Evolutionary conservation across 1,284 basidiomycete genomes (phyloP), one percentile per base, ranked within the genome.

Genomic region (Heterobasidion parviporum): DNA sequence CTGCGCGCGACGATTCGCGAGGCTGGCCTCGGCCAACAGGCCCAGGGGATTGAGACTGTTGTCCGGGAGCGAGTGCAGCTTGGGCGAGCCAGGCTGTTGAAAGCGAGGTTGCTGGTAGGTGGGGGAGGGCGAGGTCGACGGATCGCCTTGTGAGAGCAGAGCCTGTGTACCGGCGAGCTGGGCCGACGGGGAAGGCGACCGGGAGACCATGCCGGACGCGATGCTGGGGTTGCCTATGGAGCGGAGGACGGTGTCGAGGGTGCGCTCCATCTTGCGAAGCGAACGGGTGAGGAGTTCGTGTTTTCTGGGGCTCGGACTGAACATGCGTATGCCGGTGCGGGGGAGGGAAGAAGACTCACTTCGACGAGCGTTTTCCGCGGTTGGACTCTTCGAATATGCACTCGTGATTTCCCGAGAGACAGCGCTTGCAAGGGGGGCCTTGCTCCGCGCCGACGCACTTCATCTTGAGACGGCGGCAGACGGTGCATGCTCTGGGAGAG

Each of bases 391-490:
- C 93, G 62, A 98, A 98, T 48, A 96, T 82, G 65, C 94, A 98
- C 61, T 94, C 90, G 65, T 94, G 92, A 55, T 87, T 87, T 9
- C 92, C 89, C 0, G 85, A 73, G 59, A 80, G 77, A 67, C 87
- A 90, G 32, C 89, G 84, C 66, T 94, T 94, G 74, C 94, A 98
- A 0, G 94, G 93, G 0, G 92, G 91, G 0, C 92, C 94, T 38
- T 94, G 80, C 65, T 97, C 94, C 1, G 92, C 92, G 41, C 90
- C 94, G 16, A 97, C 92, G 63, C 96, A 99, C 63, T 96, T 92
- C 96, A 99, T 99, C 77, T 99, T 99, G 60, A 98, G 84, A 51
- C 94, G 87, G 36, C 96, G 85, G 70, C 96, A 98, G 35, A 95
- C 92, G 0, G 91, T 94, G 63, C 94, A 97, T 0, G 94, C 94